Base-by-base conservation (phyloP, 345 rosid genomes). In the Cochlearia excelsa region DNA sequence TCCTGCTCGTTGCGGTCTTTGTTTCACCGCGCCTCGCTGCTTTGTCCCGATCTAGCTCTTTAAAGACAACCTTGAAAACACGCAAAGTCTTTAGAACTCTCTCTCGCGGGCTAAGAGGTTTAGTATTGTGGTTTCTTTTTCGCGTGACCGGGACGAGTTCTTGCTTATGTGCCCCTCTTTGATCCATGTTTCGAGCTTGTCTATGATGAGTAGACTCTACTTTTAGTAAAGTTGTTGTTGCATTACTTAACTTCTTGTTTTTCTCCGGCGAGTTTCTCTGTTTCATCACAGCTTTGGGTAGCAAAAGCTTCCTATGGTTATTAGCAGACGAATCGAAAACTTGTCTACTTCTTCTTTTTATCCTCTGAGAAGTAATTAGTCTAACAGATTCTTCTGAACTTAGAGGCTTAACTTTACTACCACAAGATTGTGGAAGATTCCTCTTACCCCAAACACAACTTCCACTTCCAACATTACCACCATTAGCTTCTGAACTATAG, bases 371-470 rank as follows among this genome's bases (percentile, higher is more conserved):
- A 6, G 46, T 33, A 30, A 30, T 9, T 9, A 67, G 65, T 4
- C 10, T 6, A 1, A 44, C 23, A 35, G 54, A 4, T 41, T 69
- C 63, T 29, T 55, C 63, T 1, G 7, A 9, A 9, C 63, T 60
- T 7, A 61, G 28, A 48, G 51, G 35, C 28, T 62, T 41, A 2
- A 69, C 68, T 42, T 62, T 69, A 27, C 41, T 42, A 48, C 9
- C 40, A 42, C 11, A 30, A 26, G 3, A 1, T 5, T 30, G 26
- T 42, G 5, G 2, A 27, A 31, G 11, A 1, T 47, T 55, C 31
- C 34, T 48, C 43, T n/a, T 11, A 30, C 6, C 4, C 4, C 45
- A 7, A 61, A 29, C 46, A 42, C 2, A 23, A 4, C 31, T 61
- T 43, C 51, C 37, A 30, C 7, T 54, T 2, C 55, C 52, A 68